Evolutionary conservation across 1,284 basidiomycete species (phyloP).

Genomic region (Puccinia triticina): DNA sequence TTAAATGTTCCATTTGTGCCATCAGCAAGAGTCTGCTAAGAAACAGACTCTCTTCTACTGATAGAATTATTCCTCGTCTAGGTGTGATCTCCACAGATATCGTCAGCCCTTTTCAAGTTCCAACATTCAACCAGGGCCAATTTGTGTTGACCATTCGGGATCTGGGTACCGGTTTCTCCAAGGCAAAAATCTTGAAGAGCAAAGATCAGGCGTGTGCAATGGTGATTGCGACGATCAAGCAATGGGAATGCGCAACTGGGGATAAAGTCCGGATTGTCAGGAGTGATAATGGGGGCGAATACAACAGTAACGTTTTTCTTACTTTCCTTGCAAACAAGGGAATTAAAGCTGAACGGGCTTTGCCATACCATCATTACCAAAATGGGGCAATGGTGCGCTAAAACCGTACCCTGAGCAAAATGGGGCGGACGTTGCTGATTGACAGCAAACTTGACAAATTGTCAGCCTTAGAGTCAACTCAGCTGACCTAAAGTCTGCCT

Average conservation of each 20-base stretch:
- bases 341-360: neutral
- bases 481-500: too few species aligned
- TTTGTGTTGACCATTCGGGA: neutral
- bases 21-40: neutral
- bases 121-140: neutral
- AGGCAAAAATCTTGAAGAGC: neutral
- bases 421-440: too few species aligned
- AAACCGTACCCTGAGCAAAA: too few species aligned
- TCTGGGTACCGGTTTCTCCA: neutral
- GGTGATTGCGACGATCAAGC: neutral
- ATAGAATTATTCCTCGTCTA: neutral
- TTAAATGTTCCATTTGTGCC: neutral
- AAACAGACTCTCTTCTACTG: neutral
- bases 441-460: too few species aligned
- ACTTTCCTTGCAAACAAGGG: neutral
- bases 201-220: neutral
- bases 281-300: constrained; percentile 20
- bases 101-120: neutral
- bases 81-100: neutral
- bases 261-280: neutral
- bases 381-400: too few species aligned
- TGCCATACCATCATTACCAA: too few species aligned
- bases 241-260: neutral
- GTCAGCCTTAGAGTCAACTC: too few species aligned
- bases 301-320: neutral